Evolutionary conservation across 1,139 yeast species (phyloP).

Genomic region (Hanseniaspora gamundiae): DNA sequence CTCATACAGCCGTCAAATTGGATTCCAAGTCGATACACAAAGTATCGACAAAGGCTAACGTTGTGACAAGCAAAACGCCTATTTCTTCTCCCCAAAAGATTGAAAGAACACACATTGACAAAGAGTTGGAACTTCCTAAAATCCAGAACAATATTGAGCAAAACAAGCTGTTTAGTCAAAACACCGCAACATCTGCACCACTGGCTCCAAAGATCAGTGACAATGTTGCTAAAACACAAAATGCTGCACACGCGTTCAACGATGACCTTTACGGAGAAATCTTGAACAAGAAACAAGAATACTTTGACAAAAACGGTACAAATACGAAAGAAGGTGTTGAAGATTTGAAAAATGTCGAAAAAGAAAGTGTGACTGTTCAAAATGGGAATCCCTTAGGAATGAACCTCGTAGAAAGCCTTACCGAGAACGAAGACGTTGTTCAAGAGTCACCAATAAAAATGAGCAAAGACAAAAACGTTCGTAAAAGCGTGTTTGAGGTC

Average conservation of each 20-base stretch:
- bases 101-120: not conserved
- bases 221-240: not conserved
- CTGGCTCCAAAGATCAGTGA: not conserved
- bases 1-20: too few relatives aligned
- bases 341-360: not conserved
- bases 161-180: not conserved
- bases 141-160: not conserved
- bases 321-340: not conserved
- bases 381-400: too few relatives aligned
- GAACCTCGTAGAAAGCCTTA: not conserved
- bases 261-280: slow-evolving; percentile 22
- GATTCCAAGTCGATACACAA: too few relatives aligned
- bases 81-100: not conserved
- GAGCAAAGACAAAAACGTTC: not conserved
- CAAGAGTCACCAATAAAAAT: not conserved
- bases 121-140: not conserved
- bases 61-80: not conserved
- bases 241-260: slow-evolving; percentile 14
- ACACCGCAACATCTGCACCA: not conserved
- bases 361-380: not conserved
- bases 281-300: slow-evolving; percentile 4
- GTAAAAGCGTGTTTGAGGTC: not conserved
- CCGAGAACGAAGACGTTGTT: not conserved
- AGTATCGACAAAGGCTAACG: too few relatives aligned
- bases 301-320: not conserved